Evolutionary conservation across 495 filamentous ascomycete genomes (phyloP).

Genomic region (Penicillium steckii): DNA sequence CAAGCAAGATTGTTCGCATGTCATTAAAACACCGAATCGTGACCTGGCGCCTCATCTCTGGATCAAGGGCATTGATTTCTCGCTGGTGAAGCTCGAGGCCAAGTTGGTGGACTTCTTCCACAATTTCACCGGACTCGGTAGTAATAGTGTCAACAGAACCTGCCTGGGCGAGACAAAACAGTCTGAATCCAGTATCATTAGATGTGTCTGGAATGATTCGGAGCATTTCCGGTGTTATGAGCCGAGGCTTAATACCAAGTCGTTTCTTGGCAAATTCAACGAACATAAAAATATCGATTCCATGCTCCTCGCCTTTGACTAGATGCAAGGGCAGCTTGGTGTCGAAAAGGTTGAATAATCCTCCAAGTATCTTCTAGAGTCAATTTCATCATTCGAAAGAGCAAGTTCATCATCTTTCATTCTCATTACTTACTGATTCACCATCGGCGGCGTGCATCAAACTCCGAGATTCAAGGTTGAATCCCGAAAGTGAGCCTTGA

Average conservation of each 20-base stretch:
- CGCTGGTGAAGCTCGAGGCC: slow-evolving; percentile 42
- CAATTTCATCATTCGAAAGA: too few species aligned
- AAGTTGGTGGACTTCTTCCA: slow-evolving; percentile 42
- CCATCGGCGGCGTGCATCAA: slow-evolving; percentile 5
- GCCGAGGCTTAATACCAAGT: slow-evolving; percentile 10
- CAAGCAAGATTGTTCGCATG: slow-evolving; percentile 40
- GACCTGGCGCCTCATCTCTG: slow-evolving; percentile 31
- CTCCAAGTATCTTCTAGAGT: slow-evolving; percentile 16
- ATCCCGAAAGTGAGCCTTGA: slow-evolving; percentile 14
- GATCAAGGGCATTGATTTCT: slow-evolving; percentile 29
- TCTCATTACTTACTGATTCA: slow-evolving; percentile 5
- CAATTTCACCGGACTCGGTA: slow-evolving; percentile 15
- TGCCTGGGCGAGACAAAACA: slow-evolving; percentile 22
- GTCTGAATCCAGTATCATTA: slow-evolving; percentile 13
- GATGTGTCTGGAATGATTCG: slow-evolving; percentile 16
- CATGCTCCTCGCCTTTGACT: slow-evolving; percentile 32
- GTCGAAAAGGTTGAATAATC: slow-evolving; percentile 23
- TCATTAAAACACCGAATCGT: slow-evolving; percentile 40
- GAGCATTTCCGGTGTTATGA: slow-evolving; percentile 20
- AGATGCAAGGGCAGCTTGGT: slow-evolving; percentile 29
- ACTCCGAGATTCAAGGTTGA: slow-evolving; percentile 6
- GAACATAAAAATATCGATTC: slow-evolving; percentile 35
- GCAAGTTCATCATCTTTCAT: not conserved
- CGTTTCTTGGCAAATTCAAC: slow-evolving; percentile 14
- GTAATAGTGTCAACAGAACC: not conserved